These are phyloP conservation scores for Aspergillus hancockii DNA, from an alignment of 495 filamentous ascomycete species.

Conservation along the genomic window DNA sequence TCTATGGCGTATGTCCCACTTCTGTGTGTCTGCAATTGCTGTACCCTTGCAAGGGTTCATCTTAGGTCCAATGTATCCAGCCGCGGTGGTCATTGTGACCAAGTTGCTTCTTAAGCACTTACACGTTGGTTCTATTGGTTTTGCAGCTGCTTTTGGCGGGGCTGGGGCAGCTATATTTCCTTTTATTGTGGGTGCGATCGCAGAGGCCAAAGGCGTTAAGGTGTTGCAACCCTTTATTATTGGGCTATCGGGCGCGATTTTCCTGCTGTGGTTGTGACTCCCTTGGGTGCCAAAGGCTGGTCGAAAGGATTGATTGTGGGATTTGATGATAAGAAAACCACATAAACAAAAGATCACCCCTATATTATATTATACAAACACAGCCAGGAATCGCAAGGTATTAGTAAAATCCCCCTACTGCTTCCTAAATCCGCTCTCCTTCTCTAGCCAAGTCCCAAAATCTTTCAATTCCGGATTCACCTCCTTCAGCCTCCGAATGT, in stretches of 20 bases:
- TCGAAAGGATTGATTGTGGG: too few relatives aligned
- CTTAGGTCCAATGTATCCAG: slow-evolving; percentile 62
- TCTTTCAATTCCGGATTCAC: slow-evolving; percentile 55
- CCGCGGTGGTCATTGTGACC: slow-evolving; percentile 69
- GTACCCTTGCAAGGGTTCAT: slow-evolving; percentile 68
- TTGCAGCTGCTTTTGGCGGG: slow-evolving; percentile 75
- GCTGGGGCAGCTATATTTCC: slow-evolving; percentile 70
- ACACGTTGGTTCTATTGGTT: slow-evolving; percentile 76
- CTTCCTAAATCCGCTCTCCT: slow-evolving; percentile 56
- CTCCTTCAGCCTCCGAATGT: slow-evolving; percentile 54
- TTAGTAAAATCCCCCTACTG: too few relatives aligned
- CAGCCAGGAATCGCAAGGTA: too few relatives aligned
- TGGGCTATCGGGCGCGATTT: slow-evolving; percentile 33
- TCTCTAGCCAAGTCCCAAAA: slow-evolving; percentile 62
- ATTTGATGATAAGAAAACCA: too few relatives aligned
- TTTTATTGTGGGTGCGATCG: slow-evolving; percentile 72
- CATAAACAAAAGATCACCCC: too few relatives aligned
- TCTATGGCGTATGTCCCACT: slow-evolving; percentile 66
- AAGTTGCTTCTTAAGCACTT: slow-evolving; percentile 72
- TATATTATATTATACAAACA: too few relatives aligned
- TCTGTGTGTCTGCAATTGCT: slow-evolving; percentile 68
- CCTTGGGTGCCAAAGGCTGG: too few relatives aligned
- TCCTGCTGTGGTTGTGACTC: not conserved
- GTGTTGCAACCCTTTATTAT: slow-evolving; percentile 68
- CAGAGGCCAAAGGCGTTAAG: slow-evolving; percentile 66